Evolutionary conservation across 768 basidiomycete species (phyloP).

Genomic region (Lactarius deliciosus): DNA sequence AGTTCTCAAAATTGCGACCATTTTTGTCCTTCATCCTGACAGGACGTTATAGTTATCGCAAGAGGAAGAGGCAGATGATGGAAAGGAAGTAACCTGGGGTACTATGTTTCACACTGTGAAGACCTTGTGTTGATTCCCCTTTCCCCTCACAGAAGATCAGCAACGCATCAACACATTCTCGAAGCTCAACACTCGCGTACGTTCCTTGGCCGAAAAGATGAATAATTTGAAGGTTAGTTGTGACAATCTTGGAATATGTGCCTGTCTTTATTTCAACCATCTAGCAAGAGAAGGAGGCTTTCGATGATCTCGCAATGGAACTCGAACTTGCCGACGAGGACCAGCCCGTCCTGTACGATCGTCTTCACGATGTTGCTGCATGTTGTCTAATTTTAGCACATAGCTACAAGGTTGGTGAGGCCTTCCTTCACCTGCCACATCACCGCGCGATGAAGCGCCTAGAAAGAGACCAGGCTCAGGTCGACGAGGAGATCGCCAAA

Average conservation of each 20-base stretch:
- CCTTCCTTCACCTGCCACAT: slow-evolving; percentile 79
- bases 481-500: slow-evolving; percentile 55
- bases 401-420: slow-evolving; percentile 88
- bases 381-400: not conserved
- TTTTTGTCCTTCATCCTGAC: not conserved
- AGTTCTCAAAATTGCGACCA: slow-evolving; percentile 17
- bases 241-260: not conserved
- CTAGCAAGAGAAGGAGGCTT: slow-evolving; percentile 92
- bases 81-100: slow-evolving; percentile 86
- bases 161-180: slow-evolving; percentile 90
- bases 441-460: slow-evolving; percentile 67
- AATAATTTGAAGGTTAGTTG: slow-evolving; percentile 65
- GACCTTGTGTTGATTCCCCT: not conserved
- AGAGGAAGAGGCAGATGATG: slow-evolving; percentile 74
- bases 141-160: slow-evolving; percentile 59
- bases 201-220: slow-evolving; percentile 69
- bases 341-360: slow-evolving; percentile 66
- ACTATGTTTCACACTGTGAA: slow-evolving; percentile 2
- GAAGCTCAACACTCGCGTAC: slow-evolving; percentile 79
- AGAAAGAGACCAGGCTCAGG: slow-evolving; percentile 60
- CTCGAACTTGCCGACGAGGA: slow-evolving; percentile 89
- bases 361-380: slow-evolving; percentile 9
- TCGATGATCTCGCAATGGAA: slow-evolving; percentile 85
- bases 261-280: slow-evolving; percentile 6
- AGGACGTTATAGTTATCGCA: slow-evolving; percentile 56